Evolutionary conservation across 306 rosid species (phyloP), one percentile per base, ranked within the genome.

Genomic region (Hippophae tibetana): DNA sequence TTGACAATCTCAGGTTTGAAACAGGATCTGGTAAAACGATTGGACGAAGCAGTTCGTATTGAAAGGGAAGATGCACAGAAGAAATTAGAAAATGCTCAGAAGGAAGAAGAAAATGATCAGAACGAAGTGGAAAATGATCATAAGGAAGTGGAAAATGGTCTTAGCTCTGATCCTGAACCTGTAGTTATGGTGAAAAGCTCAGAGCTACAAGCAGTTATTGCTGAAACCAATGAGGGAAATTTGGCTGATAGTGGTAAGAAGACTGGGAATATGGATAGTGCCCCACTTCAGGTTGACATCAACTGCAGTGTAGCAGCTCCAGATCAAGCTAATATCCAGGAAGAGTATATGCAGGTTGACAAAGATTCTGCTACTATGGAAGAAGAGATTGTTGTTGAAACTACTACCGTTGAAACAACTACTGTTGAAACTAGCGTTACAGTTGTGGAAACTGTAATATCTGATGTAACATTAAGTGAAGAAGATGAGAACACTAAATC

Each of bases 21-120:
- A 82, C 95, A 89, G 48, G 99, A 93, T 70, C 82, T 93, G 71
- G 66, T 93, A 18, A 82, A 56, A 64, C 97, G 97, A 10, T 72
- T 93, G 74, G 89, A 86, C 51, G 97, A 88, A 66, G 85, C 85
- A 7, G 54, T 93, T 68, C 79, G 79, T 7, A 25, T 64, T 9
- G 94, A 86, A 63, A 79, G 74, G 72, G 89, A 58, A 9, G 46
- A 25, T 46, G 61, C 66, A 47, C 64, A 56, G 61, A 68, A 76
- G 51, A 83, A 76, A 0, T 66, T 43, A 12, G 79, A 67, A 13
- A 68, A 77, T 52, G 85, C 71, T 45, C 52, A 31, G 38, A 31
- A 31, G 38, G 38, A 31, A 31, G 38, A 31, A 31, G 38, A 31
- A 31, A 68, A 77, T 52, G 85, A 71, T 45, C 52, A 18, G 23